A percentile compares a stretch with the other conserved stretches of the same genome.
These are phyloP conservation scores for Hyphodiscus hymeniophilus DNA, from an alignment of 495 filamentous ascomycete species.

Conservation along the genomic window DNA sequence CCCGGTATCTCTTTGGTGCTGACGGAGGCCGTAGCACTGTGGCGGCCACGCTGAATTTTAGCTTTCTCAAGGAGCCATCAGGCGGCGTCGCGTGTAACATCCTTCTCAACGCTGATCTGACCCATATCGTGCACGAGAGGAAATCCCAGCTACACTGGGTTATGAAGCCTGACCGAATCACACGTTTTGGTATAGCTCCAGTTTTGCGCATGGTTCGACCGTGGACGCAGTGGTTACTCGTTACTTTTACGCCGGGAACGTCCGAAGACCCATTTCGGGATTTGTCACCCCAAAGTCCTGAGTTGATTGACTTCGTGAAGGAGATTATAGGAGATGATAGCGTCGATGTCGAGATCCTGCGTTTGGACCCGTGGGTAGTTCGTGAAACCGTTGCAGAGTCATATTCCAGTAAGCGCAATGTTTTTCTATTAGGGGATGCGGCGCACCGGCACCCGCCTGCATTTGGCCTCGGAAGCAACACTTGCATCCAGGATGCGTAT, in stretches of 20 bases:
- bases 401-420: constrained; percentile 29
- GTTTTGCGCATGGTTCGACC: not conserved
- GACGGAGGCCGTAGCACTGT: not conserved
- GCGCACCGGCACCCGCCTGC: constrained; percentile 38
- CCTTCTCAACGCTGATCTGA: not conserved
- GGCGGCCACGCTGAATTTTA: not conserved
- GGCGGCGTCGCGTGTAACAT: not conserved
- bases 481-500: constrained; percentile 18
- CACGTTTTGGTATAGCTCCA: not conserved
- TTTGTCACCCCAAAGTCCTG: not conserved
- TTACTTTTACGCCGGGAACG: not conserved
- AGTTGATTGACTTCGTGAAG: not conserved
- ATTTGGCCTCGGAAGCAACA: constrained; percentile 38
- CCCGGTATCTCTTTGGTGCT: not conserved
- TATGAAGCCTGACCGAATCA: not conserved
- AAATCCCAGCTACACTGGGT: not conserved
- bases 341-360: not conserved
- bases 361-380: not conserved
- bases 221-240: not conserved
- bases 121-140: not conserved
- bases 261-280: not conserved
- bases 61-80: not conserved
- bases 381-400: constrained; percentile 26
- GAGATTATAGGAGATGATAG: not conserved
- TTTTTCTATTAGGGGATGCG: constrained; percentile 40